A percentile compares a stretch with the other conserved stretches of the same genome.
These are phyloP conservation scores for Musa schizocarpa DNA, from an alignment of 176 grass and related monocot genomes.

Conservation along the genomic window DNA sequence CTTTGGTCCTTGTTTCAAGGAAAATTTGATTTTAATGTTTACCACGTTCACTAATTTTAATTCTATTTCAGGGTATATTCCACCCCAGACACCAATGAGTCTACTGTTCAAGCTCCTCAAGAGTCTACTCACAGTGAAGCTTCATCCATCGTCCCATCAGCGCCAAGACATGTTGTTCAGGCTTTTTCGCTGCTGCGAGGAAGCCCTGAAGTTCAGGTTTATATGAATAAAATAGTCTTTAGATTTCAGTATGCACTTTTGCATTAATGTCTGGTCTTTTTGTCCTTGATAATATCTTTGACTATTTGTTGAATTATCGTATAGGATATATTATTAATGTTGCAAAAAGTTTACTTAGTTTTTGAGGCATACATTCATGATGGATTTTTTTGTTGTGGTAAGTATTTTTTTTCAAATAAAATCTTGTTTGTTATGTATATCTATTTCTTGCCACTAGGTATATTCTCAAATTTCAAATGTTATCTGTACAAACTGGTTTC, in stretches of 20 bases:
- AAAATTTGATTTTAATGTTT: background rate
- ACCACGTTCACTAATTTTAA: background rate
- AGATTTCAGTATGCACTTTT: background rate
- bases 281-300: background rate
- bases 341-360: too few relatives aligned
- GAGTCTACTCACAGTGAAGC: conserved; percentile 19
- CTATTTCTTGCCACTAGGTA: too few relatives aligned
- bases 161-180: conserved; percentile 51
- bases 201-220: conserved; percentile 61
- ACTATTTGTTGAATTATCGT: background rate
- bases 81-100: background rate
- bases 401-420: too few relatives aligned
- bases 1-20: too few relatives aligned
- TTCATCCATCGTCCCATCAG: conserved; percentile 35
- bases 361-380: too few relatives aligned
- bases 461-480: too few relatives aligned
- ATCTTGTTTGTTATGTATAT: too few relatives aligned
- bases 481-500: too few relatives aligned
- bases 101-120: background rate
- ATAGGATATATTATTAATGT: too few relatives aligned
- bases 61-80: conserved; percentile 1
- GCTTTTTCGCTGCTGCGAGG: conserved; percentile 65
- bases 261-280: background rate
- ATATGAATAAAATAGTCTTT: background rate
- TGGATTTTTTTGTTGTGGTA: too few relatives aligned